Percentiles rank a stretch among this genome's conserved stretches.
Conservation (phyloP, 352 stramenopile species). For the Blastocystis sp. region DNA sequence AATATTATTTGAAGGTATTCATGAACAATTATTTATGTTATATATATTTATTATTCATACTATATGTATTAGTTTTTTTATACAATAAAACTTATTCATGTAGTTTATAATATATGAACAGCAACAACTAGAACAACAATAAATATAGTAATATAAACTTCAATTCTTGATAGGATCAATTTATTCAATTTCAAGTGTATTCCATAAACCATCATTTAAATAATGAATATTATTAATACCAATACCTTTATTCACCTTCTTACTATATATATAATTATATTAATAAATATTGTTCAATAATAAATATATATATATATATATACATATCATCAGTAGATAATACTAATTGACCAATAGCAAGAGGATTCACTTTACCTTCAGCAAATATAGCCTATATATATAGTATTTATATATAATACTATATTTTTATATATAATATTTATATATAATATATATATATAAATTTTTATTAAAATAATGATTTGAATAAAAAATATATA, state of each 20-base stretch:
- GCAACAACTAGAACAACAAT: background rate
- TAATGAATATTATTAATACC: slow-evolving; percentile 85
- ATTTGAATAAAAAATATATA: too few species aligned
- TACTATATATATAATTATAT: slow-evolving; percentile 45
- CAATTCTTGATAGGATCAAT: background rate
- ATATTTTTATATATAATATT: background rate
- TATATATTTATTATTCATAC: too few species aligned
- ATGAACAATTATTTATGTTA: too few species aligned
- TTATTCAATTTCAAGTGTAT: slow-evolving; percentile 1
- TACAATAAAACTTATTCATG: too few species aligned
- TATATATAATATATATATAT: slow-evolving; percentile 9
- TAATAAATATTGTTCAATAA: too few species aligned
- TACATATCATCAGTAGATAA: slow-evolving; percentile 86
- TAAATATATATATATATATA: slow-evolving; percentile 43
- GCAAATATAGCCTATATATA: slow-evolving; percentile 68
- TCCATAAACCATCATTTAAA: slow-evolving; percentile 82
- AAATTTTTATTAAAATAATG: slow-evolving; percentile 7
- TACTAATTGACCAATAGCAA: slow-evolving; percentile 80
- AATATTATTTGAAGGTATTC: too few species aligned
- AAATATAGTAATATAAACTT: too few species aligned
- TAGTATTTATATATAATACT: slow-evolving; percentile 15
- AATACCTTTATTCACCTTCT: slow-evolving; percentile 78
- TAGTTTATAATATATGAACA: background rate
- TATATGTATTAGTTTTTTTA: too few species aligned
- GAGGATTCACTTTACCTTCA: slow-evolving; percentile 81